Evolutionary conservation across 805 yeast species (phyloP), one percentile per base, ranked within the genome.

Genomic region (Torulaspora franciscae): DNA sequence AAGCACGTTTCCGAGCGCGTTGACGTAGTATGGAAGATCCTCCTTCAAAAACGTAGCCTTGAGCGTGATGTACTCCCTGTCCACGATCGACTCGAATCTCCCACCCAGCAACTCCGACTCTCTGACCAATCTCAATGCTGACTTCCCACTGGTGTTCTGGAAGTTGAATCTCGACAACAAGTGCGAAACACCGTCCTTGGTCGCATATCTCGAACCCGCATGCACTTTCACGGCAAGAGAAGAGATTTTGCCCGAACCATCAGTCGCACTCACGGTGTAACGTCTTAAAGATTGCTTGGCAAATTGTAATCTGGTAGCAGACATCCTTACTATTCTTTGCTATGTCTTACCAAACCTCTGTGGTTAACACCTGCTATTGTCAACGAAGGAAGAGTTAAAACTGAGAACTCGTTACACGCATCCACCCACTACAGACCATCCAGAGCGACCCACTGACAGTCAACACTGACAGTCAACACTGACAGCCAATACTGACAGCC

Each of bases 41-140:
- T 85, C 86, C 65, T 82, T 81, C 69, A 91, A 77, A 74, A 93
- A 93, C 57, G 77, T 75, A 48, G 98, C 83, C 56, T 79, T 76
- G 62, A 91, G 77, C 50, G 85, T 79, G 53, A 93, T 78, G 59
- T 83, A 74, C 66, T 93, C 98, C 74, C 96, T 84, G 67, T 85
- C 80, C 57, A 88, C 82, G 46, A 64, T 59, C 36, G 95, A 73
- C 40, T 76, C 63, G 68, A 88, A 78, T 49, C 69, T 70, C 65
- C 96, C 98, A 56, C 99, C 98, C 54, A 91, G 75, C 54, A 93
- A 79, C 73, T 91, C 99, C 41, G 90, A 73, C 73, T 93, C 99
- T 71, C 99, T 85, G 63, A 89, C 85, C 62, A 90, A 75, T 74
- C 98, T 85, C 65, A 93, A 76, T 19, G 93, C 96, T 14, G 96